These are phyloP conservation scores for Ceratorhiza oryzae-sativae DNA, from an alignment of 1,284 basidiomycete species.

Conservation along the genomic window DNA sequence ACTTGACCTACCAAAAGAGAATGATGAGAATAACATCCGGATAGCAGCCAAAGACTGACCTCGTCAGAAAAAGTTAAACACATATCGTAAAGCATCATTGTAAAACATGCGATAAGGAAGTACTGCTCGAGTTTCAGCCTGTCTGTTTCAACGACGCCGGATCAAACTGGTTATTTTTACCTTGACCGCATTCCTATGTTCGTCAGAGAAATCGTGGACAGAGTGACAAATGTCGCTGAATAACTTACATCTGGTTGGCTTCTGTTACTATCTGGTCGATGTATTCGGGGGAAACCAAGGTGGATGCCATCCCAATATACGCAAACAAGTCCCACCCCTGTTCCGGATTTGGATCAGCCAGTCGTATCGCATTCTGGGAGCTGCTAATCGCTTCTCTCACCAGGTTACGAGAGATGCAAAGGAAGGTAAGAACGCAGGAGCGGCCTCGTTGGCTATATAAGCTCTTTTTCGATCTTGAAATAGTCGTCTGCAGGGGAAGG, in stretches of 20 bases:
- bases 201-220: neutral
- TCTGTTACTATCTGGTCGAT: neutral
- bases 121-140: neutral
- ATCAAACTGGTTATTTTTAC: neutral
- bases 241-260: slow-evolving; percentile 7
- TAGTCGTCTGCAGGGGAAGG: neutral
- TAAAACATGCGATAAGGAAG: slow-evolving; percentile 7
- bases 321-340: slow-evolving; percentile 15
- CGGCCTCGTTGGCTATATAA: neutral
- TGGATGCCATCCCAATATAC: neutral
- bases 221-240: neutral
- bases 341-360: neutral
- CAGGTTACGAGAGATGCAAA: neutral
- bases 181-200: slow-evolving; percentile 15
- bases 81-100: slow-evolving; percentile 36
- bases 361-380: neutral
- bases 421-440: neutral
- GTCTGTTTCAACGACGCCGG: neutral
- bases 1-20: neutral
- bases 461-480: neutral
- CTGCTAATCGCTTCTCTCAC: neutral
- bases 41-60: neutral
- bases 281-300: neutral
- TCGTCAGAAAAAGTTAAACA: slow-evolving; percentile 34
- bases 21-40: neutral